Percentiles rank a stretch among this genome's conserved stretches.
Conservation (phyloP, 768 basidiomycete species). For the Piloderma croceum region DNA sequence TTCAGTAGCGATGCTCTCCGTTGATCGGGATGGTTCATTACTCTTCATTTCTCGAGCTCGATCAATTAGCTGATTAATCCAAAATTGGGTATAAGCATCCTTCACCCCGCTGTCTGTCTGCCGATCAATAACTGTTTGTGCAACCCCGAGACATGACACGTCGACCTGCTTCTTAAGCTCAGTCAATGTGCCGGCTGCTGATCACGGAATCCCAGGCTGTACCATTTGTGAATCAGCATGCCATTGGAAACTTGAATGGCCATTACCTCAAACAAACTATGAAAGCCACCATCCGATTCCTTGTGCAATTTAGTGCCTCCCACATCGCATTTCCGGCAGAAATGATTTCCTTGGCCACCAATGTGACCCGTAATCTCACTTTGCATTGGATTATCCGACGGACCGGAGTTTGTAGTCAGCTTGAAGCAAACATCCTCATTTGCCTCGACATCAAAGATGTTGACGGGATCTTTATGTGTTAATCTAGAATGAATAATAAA, state of each 20-base stretch:
- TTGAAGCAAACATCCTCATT: constrained; percentile 16
- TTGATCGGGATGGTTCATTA: constrained; percentile 10
- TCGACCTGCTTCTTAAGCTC: constrained; percentile 27
- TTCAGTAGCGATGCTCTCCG: constrained; percentile 19
- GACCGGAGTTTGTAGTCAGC: constrained; percentile 20
- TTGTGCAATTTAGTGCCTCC: constrained; percentile 32
- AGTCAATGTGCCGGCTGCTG: constrained; percentile 14
- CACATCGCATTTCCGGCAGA: constrained; percentile 35
- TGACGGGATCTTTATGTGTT: constrained; percentile 28
- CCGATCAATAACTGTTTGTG: constrained; percentile 16
- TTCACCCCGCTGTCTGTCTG: constrained; percentile 35
- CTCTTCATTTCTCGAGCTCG: constrained; percentile 16
- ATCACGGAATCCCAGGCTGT: constrained; percentile 21
- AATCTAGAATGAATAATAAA: constrained; percentile 13
- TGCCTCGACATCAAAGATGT: constrained; percentile 23
- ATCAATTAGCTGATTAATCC: constrained; percentile 30
- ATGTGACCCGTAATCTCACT: constrained; percentile 35
- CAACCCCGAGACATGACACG: constrained; percentile 28
- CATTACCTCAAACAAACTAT: constrained; percentile 27
- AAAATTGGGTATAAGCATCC: constrained; percentile 32
- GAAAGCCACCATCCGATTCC: constrained; percentile 28
- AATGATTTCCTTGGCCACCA: constrained; percentile 34
- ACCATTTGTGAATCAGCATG: background rate
- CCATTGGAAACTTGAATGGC: background rate
- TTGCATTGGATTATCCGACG: constrained; percentile 37